Evolutionary conservation across 2,329 filamentous ascomycete genomes (phyloP).

Genomic region (Tolypocladium amazonense): DNA sequence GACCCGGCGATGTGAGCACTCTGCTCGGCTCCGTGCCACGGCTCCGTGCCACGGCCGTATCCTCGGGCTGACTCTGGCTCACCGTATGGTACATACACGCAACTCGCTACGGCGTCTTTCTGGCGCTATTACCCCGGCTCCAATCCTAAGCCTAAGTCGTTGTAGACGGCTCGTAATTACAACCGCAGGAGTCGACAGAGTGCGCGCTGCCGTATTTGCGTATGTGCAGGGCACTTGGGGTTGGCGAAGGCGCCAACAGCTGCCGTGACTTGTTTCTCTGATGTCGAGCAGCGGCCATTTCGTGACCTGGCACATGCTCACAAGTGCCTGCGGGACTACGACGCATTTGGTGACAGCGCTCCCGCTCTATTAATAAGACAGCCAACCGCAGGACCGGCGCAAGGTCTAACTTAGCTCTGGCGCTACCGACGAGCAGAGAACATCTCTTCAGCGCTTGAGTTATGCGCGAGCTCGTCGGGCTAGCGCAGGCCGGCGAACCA

Average conservation of each 20-base stretch:
- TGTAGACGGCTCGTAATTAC: background rate
- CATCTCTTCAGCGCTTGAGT: background rate
- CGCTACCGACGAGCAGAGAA: background rate
- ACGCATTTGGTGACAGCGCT: background rate
- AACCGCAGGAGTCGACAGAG: background rate
- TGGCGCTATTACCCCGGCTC: background rate
- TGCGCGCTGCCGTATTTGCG: background rate
- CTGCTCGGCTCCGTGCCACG: background rate
- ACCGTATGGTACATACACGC: background rate
- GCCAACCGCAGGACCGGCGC: background rate
- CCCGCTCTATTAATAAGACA: background rate
- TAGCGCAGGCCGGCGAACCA: slow-evolving; percentile 1
- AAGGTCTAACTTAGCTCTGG: background rate
- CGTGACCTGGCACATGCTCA: background rate
- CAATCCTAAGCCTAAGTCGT: background rate
- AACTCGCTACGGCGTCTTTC: background rate
- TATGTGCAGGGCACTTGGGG: background rate
- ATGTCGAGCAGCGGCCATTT: background rate
- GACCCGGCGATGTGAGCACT: background rate
- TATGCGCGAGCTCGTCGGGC: background rate
- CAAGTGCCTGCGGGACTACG: background rate
- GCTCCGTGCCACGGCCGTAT: background rate
- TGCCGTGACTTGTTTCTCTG: background rate
- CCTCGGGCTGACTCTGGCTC: background rate
- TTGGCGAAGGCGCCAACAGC: background rate